Evolutionary conservation across 768 basidiomycete species (phyloP).

Genomic region (Termitomyces heimii): DNA sequence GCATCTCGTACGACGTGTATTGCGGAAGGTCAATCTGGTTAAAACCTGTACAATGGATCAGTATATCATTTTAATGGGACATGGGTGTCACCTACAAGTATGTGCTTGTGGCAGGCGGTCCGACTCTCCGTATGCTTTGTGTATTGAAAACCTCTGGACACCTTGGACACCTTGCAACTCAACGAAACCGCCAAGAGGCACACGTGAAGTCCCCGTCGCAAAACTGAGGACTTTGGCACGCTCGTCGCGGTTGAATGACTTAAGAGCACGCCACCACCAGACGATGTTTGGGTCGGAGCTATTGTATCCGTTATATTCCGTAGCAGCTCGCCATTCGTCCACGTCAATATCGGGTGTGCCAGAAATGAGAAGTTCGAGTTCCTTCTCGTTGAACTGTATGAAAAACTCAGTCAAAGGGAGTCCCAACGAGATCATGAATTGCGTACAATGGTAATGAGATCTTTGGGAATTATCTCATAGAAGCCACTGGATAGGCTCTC

Average conservation of each 20-base stretch:
- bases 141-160: constrained; percentile 92
- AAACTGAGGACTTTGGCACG: constrained; percentile 96
- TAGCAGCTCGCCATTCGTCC: constrained; percentile 93
- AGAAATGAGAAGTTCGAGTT: constrained; percentile 89
- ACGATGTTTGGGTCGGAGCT: constrained; percentile 92
- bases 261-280: constrained; percentile 99
- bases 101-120: constrained; percentile 87
- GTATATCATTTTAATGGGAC: constrained; percentile 10
- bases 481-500: constrained; percentile 86
- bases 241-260: constrained; percentile 96
- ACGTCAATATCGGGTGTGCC: constrained; percentile 99
- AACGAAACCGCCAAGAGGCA: constrained; percentile 90
- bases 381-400: constrained; percentile 85
- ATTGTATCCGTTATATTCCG: constrained; percentile 85
- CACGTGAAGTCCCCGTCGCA: constrained; percentile 88
- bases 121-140: constrained; percentile 84
- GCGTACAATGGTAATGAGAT: constrained; percentile 87
- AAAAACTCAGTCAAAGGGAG: neutral
- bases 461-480: constrained; percentile 97
- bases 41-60: constrained; percentile 51
- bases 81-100: constrained; percentile 55
- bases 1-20: constrained; percentile 94
- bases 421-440: neutral
- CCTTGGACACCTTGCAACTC: constrained; percentile 96
- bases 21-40: constrained; percentile 93